phyloP scores from a whole-genome alignment of 352 stramenopile species.

The Phytopythium oedochilum region DNA sequence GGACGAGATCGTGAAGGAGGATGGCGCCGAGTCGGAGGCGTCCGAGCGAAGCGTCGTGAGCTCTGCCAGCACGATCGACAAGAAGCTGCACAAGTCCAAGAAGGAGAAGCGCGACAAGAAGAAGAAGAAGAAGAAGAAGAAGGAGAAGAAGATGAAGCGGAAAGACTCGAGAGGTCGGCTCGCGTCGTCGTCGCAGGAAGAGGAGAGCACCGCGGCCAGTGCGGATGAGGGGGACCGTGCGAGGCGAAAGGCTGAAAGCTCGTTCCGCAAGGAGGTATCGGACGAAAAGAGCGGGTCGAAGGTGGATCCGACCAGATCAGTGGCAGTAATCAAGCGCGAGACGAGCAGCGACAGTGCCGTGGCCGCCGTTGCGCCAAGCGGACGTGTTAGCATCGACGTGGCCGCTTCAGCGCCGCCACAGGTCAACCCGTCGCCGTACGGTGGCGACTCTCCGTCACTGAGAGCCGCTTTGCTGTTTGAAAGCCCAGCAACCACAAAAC shows the following conservation, averaged over 20 bases:
- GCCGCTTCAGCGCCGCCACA: not conserved
- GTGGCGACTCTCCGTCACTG: slow-evolving; percentile 14
- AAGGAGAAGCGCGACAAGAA: slow-evolving; percentile 55
- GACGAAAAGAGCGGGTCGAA: not conserved
- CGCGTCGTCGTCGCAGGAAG: slow-evolving; percentile 10
- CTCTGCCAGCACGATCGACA: slow-evolving; percentile 22
- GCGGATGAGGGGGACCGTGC: not conserved
- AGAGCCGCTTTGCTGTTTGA: slow-evolving; percentile 30
- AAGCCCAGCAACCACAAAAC: slow-evolving; percentile 41
- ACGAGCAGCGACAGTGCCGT: not conserved
- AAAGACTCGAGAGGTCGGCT: slow-evolving; percentile 21
- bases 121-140: slow-evolving; percentile 56
- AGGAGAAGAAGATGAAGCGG: slow-evolving; percentile 38
- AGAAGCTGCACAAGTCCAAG: slow-evolving; percentile 33
- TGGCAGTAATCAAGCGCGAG: not conserved
- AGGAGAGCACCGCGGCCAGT: slow-evolving; percentile 8
- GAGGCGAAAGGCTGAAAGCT: not conserved
- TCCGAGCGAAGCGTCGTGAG: slow-evolving; percentile 19
- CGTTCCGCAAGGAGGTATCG: not conserved
- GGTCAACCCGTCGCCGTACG: not conserved
- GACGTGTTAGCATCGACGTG: not conserved
- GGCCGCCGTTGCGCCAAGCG: slow-evolving; percentile 4
- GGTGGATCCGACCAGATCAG: not conserved
- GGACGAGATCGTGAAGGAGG: slow-evolving; percentile 9
- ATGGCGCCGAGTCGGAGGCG: slow-evolving; percentile 29